A percentile compares a stretch with the other conserved stretches of the same genome.
Evolutionary conservation across 495 filamentous ascomycete species (phyloP).

Genomic region (Lasiosphaeris hirsuta): DNA sequence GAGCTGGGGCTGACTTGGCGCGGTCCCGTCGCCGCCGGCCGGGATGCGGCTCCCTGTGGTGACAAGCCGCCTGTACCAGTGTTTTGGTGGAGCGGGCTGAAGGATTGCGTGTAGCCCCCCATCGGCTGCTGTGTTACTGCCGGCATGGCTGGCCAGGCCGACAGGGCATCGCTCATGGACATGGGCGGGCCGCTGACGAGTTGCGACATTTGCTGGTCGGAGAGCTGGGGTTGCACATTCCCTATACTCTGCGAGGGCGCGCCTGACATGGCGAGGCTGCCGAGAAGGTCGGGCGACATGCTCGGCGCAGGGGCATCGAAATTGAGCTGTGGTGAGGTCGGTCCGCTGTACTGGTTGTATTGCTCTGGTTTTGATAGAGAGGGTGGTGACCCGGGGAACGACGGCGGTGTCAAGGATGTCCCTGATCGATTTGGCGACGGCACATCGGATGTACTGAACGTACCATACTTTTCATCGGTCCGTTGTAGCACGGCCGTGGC

Average conservation of each 20-base stretch:
- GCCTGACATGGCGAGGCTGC: slow-evolving; percentile 13
- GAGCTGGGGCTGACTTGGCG: slow-evolving; percentile 22
- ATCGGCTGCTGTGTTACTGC: slow-evolving; percentile 16
- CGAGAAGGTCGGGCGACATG: slow-evolving; percentile 28
- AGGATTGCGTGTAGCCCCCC: slow-evolving; percentile 14
- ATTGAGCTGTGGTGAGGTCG: slow-evolving; percentile 25
- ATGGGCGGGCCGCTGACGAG: slow-evolving; percentile 19
- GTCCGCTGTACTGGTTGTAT: slow-evolving; percentile 25
- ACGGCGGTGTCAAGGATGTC: slow-evolving; percentile 24
- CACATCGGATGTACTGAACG: slow-evolving; percentile 54
- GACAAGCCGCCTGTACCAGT: no score
- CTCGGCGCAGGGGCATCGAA: slow-evolving; percentile 14
- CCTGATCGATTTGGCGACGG: slow-evolving; percentile 43
- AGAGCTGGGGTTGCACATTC: slow-evolving; percentile 2
- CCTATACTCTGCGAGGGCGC: background rate
- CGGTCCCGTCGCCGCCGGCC: slow-evolving; percentile 5
- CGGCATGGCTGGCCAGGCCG: slow-evolving; percentile 23
- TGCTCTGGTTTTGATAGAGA: slow-evolving; percentile 22
- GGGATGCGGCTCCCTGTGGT: background rate
- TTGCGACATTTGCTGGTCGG: slow-evolving; percentile 10
- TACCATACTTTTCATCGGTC: slow-evolving; percentile 52
- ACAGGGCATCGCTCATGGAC: slow-evolving; percentile 25
- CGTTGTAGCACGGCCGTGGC: slow-evolving; percentile 69
- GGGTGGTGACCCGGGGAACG: slow-evolving; percentile 20
- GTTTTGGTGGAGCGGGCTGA: no score